Conservation (phyloP, 306 rosid species). For the Castanea sativa region DNA sequence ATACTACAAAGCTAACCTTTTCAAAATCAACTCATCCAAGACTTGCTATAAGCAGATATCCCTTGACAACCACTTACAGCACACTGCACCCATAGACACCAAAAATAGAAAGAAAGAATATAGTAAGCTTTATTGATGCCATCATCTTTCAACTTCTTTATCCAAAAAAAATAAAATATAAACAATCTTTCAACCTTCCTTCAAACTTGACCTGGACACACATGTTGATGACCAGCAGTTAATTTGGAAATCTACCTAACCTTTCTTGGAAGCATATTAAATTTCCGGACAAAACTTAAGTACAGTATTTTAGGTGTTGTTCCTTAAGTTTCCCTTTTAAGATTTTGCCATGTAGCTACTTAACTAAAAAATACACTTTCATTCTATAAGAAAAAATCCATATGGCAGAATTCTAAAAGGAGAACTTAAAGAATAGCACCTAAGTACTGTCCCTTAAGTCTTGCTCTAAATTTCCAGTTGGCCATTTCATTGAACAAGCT, state of each 20-base stretch:
- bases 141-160: too few relatives aligned
- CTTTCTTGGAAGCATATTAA: background rate
- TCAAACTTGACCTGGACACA: background rate
- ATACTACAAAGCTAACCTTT: conserved; percentile 28
- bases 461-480: background rate
- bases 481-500: background rate
- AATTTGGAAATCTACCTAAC: background rate
- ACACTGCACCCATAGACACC: conserved; percentile 23
- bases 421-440: too few relatives aligned
- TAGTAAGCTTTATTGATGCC: background rate
- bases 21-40: conserved; percentile 31
- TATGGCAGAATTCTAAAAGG: too few relatives aligned
- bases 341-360: too few relatives aligned
- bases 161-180: too few relatives aligned
- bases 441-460: too few relatives aligned
- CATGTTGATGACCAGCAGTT: background rate
- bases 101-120: too few relatives aligned
- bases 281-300: background rate
- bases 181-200: background rate
- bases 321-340: too few relatives aligned
- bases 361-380: too few relatives aligned
- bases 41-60: conserved; percentile 26
- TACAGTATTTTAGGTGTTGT: too few relatives aligned
- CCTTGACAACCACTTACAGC: conserved; percentile 27
- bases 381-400: too few relatives aligned